These are phyloP conservation scores for Verticillium klebahnii DNA, from an alignment of 2,329 filamentous ascomycete genomes.

Conservation along the genomic window DNA sequence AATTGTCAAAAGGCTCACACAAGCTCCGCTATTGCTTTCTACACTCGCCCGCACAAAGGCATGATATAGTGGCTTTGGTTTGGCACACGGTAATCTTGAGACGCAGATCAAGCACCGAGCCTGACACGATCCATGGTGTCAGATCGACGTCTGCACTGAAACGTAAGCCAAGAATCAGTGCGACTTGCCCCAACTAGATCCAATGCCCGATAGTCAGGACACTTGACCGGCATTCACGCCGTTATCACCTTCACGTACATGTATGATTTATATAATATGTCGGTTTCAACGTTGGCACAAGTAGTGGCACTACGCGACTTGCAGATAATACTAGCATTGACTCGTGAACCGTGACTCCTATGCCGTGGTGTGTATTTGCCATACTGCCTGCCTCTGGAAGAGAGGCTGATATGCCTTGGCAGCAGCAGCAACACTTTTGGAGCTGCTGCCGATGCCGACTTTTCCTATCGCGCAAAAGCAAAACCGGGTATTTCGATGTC, in stretches of 20 bases:
- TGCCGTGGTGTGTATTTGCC: not conserved
- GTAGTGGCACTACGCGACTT: not conserved
- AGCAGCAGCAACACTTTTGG: not conserved
- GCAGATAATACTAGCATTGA: not conserved
- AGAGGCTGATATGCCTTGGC: not conserved
- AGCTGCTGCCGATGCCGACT: not conserved
- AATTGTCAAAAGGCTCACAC: no score
- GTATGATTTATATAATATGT: not conserved
- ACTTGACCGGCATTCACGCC: not conserved
- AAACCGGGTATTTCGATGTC: slow-evolving; percentile 18
- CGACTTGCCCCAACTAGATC: no score
- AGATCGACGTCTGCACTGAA: not conserved
- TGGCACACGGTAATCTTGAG: not conserved
- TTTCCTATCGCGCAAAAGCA: slow-evolving; percentile 1
- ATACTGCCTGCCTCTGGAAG: not conserved
- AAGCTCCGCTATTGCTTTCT: no score
- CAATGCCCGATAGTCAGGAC: no score
- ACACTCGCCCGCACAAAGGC: no score
- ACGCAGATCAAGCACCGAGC: not conserved
- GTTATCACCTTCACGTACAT: not conserved
- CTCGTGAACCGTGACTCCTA: slow-evolving; percentile 3
- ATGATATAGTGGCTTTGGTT: no score
- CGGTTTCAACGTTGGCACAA: no score
- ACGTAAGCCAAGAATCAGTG: not conserved
- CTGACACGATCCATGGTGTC: not conserved